A percentile compares a stretch with the other conserved stretches of the same genome.
These are phyloP conservation scores for Trypanosoma lewisi DNA, from an alignment of 208 protist genomes.

Conservation along the genomic window DNA sequence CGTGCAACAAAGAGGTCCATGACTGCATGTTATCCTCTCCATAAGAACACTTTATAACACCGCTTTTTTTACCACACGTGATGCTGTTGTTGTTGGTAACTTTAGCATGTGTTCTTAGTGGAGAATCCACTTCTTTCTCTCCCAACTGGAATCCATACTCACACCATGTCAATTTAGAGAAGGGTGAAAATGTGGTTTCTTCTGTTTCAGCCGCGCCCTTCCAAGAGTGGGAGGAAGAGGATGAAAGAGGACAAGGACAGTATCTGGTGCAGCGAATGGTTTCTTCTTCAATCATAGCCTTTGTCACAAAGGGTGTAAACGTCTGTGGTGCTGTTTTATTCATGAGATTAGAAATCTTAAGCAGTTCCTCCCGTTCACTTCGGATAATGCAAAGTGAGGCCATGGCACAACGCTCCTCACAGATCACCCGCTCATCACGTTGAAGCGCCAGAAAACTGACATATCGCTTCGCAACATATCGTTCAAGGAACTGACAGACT, in stretches of 20 bases:
- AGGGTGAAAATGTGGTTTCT: no score
- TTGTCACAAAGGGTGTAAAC: conserved; percentile 18
- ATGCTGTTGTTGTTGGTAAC: not conserved
- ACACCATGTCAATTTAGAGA: not conserved
- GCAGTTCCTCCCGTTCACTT: conserved; percentile 50
- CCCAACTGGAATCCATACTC: not conserved
- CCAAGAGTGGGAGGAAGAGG: no score
- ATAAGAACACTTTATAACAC: not conserved
- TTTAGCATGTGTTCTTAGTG: not conserved
- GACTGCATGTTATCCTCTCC: not conserved
- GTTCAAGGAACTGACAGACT: conserved; percentile 35
- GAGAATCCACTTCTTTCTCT: not conserved
- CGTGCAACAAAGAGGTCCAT: conserved; percentile 17
- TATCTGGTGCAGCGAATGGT: not conserved
- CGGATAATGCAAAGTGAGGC: conserved; percentile 39
- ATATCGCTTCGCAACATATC: conserved; percentile 42
- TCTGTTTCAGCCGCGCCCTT: not conserved
- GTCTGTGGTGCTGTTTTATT: not conserved
- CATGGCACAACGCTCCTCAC: conserved; percentile 48
- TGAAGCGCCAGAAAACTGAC: conserved; percentile 36
- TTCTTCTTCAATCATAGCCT: conserved; percentile 14
- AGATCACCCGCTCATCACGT: conserved; percentile 58
- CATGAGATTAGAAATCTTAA: conserved; percentile 34
- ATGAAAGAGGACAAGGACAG: not conserved
- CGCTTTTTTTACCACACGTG: not conserved